These are phyloP conservation scores for Cenococcum geophilum DNA, from an alignment of 495 filamentous ascomycete genomes.

Conservation along the genomic window DNA sequence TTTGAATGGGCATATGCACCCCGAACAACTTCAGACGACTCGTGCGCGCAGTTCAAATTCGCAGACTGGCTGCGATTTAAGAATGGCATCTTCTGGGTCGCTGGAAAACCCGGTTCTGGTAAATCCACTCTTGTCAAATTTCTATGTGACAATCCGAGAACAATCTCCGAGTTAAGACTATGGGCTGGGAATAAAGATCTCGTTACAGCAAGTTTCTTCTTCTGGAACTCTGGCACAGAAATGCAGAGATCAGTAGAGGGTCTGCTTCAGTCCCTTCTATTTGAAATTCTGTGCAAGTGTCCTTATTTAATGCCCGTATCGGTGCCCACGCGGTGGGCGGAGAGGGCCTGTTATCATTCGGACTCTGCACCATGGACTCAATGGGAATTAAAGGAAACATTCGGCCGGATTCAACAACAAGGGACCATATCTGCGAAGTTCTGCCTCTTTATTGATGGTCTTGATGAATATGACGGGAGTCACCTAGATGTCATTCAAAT, in stretches of 20 bases:
- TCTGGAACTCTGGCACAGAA: conserved; percentile 40
- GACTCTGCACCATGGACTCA: neutral
- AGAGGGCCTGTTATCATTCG: neutral
- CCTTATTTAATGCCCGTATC: conserved; percentile 13
- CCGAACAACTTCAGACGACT: too few species aligned
- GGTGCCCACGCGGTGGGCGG: neutral
- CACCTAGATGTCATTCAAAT: conserved; percentile 8
- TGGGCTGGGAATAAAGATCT: conserved; percentile 22
- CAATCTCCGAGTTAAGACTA: neutral
- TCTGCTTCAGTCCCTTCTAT: conserved; percentile 39
- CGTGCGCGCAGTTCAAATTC: conserved; percentile 33
- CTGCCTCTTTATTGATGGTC: conserved; percentile 38
- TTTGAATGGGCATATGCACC: too few species aligned
- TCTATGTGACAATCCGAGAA: conserved; percentile 16
- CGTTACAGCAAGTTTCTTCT: conserved; percentile 38
- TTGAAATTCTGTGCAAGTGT: conserved; percentile 35
- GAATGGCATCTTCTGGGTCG: conserved; percentile 38
- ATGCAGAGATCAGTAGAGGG: conserved; percentile 44
- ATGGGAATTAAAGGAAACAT: neutral
- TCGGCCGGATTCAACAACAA: too few species aligned
- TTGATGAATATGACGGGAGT: conserved; percentile 16
- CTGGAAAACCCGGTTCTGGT: conserved; percentile 42
- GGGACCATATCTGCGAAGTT: conserved; percentile 20
- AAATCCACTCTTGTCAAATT: conserved; percentile 44
- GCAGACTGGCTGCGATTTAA: conserved; percentile 32